phyloP scores from a whole-genome alignment of 2,329 filamentous ascomycete genomes.

The Xylaria arbuscula region DNA sequence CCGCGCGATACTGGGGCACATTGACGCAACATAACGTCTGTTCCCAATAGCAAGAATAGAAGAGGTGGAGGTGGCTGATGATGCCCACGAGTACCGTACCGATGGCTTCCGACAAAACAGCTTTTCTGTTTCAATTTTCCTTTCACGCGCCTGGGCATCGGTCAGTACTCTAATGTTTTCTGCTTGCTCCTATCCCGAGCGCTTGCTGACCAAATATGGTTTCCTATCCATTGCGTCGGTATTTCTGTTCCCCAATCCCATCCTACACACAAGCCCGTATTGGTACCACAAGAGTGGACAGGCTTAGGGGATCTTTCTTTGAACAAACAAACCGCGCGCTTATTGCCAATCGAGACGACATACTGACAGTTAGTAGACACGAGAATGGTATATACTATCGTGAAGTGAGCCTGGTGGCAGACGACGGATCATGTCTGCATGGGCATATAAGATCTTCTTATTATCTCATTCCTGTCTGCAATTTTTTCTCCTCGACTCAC shows the following conservation, averaged over 20 bases:
- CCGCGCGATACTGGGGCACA: too few species aligned
- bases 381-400: not conserved
- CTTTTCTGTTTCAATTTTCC: not conserved
- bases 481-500: not conserved
- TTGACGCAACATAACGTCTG: too few species aligned
- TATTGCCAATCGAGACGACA: not conserved
- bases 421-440: not conserved
- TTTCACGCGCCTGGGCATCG: not conserved
- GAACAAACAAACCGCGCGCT: slow-evolving; percentile 8
- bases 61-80: too few species aligned
- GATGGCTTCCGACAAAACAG: not conserved
- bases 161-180: not conserved
- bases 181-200: slow-evolving; percentile 6
- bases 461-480: not conserved
- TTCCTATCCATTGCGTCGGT: slow-evolving; percentile 1
- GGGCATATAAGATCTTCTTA: slow-evolving; percentile 2
- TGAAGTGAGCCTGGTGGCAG: not conserved
- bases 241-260: slow-evolving; percentile 2
- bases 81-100: not conserved
- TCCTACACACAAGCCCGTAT: not conserved
- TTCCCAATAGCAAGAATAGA: too few species aligned
- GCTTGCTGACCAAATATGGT: not conserved
- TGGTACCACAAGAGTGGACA: not conserved
- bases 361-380: not conserved
- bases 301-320: not conserved